phyloP scores from a whole-genome alignment of 495 filamentous ascomycete genomes.

The Clohesyomyces aquaticus region DNA sequence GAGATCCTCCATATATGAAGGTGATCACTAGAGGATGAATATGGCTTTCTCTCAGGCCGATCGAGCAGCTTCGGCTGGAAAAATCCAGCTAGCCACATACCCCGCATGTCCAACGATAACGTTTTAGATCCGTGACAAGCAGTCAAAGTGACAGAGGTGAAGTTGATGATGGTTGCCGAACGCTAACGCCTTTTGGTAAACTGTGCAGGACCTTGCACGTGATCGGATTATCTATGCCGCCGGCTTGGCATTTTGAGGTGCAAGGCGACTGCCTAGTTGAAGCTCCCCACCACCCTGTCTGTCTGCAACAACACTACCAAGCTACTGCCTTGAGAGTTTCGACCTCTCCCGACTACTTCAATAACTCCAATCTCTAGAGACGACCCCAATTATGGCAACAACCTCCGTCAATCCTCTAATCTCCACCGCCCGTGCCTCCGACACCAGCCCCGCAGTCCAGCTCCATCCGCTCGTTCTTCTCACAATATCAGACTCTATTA shows the following conservation, averaged over 20 bases:
- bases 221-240: conserved; percentile 25
- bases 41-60: background rate
- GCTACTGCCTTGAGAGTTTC: conserved; percentile 18
- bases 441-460: conserved; percentile 77
- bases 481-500: conserved; percentile 95
- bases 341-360: background rate
- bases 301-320: conserved; percentile 15
- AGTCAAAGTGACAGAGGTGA: conserved; percentile 8
- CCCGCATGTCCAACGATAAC: background rate
- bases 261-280: conserved; percentile 30
- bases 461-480: conserved; percentile 94
- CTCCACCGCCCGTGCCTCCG: conserved; percentile 67
- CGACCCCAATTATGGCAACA: conserved; percentile 45
- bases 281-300: conserved; percentile 27
- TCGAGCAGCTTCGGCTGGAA: background rate
- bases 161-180: background rate
- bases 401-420: conserved; percentile 57
- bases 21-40: background rate
- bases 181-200: background rate
- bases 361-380: background rate
- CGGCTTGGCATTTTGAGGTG: conserved; percentile 4
- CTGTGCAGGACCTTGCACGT: conserved; percentile 25
- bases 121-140: background rate
- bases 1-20: background rate
- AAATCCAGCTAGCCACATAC: too few relatives aligned